Percentiles rank a stretch among this genome's conserved stretches.
These are phyloP conservation scores for Luffa acutangula DNA, from an alignment of 306 rosid species.

Conservation along the genomic window DNA sequence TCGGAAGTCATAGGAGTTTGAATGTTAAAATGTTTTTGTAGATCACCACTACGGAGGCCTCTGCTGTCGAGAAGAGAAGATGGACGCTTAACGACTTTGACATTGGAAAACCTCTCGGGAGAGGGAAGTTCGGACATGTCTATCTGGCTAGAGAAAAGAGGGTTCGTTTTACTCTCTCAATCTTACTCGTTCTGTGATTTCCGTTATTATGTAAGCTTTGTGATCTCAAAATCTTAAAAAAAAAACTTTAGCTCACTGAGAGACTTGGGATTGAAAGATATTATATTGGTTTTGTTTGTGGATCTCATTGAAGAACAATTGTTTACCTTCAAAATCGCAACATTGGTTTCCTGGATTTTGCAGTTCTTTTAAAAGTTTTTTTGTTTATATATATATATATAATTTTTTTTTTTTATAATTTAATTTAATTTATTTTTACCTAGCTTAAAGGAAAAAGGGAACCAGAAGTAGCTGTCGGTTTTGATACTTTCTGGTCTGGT, in stretches of 20 bases:
- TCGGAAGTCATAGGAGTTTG: background rate
- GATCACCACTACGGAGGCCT: slow-evolving; percentile 50
- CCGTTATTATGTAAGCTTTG: background rate
- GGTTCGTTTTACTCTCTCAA: slow-evolving; percentile 24
- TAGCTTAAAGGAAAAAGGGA: background rate
- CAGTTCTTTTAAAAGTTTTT: background rate
- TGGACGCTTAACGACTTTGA: slow-evolving; percentile 93
- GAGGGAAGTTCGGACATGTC: slow-evolving; percentile 99
- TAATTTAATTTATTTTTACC: background rate
- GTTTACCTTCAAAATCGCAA: too few relatives aligned
- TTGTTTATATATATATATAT: too few relatives aligned
- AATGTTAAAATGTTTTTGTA: slow-evolving; percentile 14
- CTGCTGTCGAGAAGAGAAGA: slow-evolving; percentile 58
- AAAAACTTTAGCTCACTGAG: background rate
- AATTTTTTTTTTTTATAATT: background rate
- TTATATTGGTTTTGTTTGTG: background rate
- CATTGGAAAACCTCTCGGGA: slow-evolving; percentile 91
- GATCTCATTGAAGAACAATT: background rate
- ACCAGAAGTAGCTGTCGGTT: background rate
- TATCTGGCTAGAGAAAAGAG: slow-evolving; percentile 95
- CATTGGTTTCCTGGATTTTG: background rate
- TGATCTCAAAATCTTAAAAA: background rate
- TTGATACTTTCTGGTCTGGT: background rate
- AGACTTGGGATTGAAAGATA: background rate
- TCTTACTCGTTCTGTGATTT: background rate